Conservation (phyloP, 441 rosid species). For the Brassica hybrid region DNA sequence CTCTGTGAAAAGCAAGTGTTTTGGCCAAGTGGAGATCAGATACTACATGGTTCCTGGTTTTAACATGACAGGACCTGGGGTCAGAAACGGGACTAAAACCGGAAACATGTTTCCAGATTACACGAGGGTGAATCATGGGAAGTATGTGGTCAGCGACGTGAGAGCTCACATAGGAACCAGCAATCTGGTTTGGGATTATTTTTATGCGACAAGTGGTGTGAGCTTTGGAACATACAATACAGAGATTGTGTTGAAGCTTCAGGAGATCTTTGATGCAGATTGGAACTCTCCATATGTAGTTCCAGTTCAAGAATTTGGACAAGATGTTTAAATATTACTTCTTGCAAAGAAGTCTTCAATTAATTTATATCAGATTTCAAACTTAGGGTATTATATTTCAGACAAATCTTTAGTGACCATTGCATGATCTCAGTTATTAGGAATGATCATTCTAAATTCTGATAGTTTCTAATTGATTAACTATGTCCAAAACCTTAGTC, state of each 20-base stretch:
- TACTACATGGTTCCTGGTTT: constrained; percentile 80
- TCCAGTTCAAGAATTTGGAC: constrained; percentile 53
- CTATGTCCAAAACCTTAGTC: background rate
- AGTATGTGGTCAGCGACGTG: constrained; percentile 70
- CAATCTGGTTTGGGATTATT: constrained; percentile 91
- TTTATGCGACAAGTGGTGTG: constrained; percentile 82
- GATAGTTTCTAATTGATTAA: background rate
- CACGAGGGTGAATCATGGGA: constrained; percentile 84
- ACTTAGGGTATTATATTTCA: background rate
- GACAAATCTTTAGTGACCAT: background rate
- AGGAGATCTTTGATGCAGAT: constrained; percentile 79
- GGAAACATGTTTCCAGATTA: constrained; percentile 68
- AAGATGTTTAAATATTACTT: background rate
- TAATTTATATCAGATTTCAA: background rate
- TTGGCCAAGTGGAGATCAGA: constrained; percentile 76
- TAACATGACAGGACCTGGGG: constrained; percentile 79
- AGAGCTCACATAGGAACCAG: constrained; percentile 85
- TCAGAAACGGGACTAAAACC: constrained; percentile 53
- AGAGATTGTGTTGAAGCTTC: constrained; percentile 72
- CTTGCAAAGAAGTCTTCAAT: background rate
- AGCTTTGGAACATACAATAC: constrained; percentile 77
- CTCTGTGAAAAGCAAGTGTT: constrained; percentile 62
- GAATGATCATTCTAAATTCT: no score
- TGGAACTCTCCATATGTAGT: constrained; percentile 85
- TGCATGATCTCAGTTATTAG: background rate